Percentiles rank a stretch among this genome's conserved stretches.
phyloP scores from a whole-genome alignment of 2,329 filamentous ascomycete genomes.

The Colletotrichum sp. region DNA sequence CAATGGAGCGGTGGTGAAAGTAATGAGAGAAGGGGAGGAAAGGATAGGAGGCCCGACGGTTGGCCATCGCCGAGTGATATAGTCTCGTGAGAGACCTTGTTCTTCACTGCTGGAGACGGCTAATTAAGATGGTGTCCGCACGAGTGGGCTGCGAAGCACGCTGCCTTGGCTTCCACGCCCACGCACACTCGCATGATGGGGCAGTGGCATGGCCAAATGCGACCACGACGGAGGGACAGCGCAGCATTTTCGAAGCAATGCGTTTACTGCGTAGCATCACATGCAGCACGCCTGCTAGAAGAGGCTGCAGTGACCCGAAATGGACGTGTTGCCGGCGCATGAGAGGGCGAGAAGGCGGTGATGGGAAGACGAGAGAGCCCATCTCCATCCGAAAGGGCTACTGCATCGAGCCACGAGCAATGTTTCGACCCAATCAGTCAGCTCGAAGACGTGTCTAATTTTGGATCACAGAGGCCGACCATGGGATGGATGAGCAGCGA shows the following conservation, averaged over 20 bases:
- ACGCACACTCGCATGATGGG: not conserved
- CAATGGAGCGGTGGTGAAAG: slow-evolving; percentile 12
- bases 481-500: slow-evolving; percentile 24
- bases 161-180: not conserved
- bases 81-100: slow-evolving; percentile 7
- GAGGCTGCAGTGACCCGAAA: slow-evolving; percentile 11
- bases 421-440: slow-evolving; percentile 35
- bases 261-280: not conserved
- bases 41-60: not conserved
- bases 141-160: slow-evolving; percentile 12
- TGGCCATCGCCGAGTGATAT: slow-evolving; percentile 12
- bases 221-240: not conserved
- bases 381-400: not conserved
- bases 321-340: slow-evolving; percentile 4
- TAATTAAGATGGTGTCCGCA: slow-evolving; percentile 1
- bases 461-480: slow-evolving; percentile 30
- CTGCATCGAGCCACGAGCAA: not conserved
- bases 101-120: slow-evolving; percentile 9
- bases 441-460: slow-evolving; percentile 35
- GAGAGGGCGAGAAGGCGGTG: not conserved
- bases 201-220: not conserved
- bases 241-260: not conserved
- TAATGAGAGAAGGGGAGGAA: slow-evolving; percentile 23
- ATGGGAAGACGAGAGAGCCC: not conserved
- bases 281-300: slow-evolving; percentile 11